Conservation (phyloP, 371 early-diverging fungal genomes). For the Phascolomyces articulosus region DNA sequence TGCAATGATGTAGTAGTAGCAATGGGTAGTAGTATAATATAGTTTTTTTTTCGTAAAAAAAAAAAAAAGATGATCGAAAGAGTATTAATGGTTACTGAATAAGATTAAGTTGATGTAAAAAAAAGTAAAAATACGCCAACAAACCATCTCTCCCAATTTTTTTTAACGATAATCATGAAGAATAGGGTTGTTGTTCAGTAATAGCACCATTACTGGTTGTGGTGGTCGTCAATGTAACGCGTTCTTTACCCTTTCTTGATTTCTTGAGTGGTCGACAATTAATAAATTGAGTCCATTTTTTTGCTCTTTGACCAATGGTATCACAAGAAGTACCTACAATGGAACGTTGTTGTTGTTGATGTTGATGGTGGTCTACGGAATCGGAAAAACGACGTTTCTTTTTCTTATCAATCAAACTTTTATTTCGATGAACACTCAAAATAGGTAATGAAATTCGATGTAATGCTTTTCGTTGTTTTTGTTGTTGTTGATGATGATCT, state of each 20-base stretch:
- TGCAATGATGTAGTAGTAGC: no score
- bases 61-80: no score
- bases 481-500: neutral
- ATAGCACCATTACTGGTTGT: no score
- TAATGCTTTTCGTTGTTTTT: slow-evolving; percentile 3
- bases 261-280: slow-evolving; percentile 8
- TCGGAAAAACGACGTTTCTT: slow-evolving; percentile 11
- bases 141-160: no score
- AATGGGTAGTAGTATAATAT: no score
- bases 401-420: slow-evolving; percentile 1
- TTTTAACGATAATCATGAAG: no score
- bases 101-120: no score
- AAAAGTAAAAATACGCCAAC: no score
- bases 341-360: neutral
- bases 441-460: slow-evolving; percentile 23
- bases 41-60: no score
- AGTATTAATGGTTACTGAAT: no score
- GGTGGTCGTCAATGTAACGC: neutral
- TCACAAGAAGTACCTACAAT: neutral
- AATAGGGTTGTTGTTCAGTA: no score
- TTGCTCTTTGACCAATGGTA: neutral
- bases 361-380: neutral
- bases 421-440: neutral
- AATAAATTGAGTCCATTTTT: neutral
- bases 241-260: slow-evolving; percentile 16